phyloP scores from a whole-genome alignment of 192 early-diverging fungal genomes.

The Pilaira anomala region DNA sequence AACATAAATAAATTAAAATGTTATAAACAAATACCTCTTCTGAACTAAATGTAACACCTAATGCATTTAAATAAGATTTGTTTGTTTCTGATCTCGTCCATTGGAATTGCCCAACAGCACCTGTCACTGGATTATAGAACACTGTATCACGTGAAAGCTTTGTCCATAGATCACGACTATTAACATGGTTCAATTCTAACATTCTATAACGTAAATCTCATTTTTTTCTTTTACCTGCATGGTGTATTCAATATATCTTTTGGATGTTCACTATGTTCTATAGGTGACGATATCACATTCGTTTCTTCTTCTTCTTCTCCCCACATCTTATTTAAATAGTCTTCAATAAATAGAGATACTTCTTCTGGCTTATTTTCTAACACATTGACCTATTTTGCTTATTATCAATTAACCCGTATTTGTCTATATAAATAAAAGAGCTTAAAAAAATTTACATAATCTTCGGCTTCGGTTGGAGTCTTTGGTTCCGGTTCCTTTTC shows the following conservation, averaged over 20 bases:
- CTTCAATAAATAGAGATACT: background rate
- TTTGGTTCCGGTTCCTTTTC: background rate
- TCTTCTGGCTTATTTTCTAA: background rate
- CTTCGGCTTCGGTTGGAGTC: constrained; percentile 5
- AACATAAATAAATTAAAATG: too few relatives aligned
- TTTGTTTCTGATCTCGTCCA: constrained; percentile 40
- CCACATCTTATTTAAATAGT: constrained; percentile 1
- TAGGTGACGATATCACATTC: background rate
- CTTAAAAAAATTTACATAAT: constrained; percentile 7
- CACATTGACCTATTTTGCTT: background rate
- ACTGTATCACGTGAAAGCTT: constrained; percentile 38
- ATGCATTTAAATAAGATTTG: constrained; percentile 30
- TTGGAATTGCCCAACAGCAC: constrained; percentile 41
- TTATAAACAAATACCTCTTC: constrained; percentile 17
- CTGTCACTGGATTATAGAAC: constrained; percentile 40
- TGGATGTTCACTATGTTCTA: background rate
- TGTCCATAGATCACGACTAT: constrained; percentile 34
- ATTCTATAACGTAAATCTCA: too few relatives aligned
- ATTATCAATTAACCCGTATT: background rate
- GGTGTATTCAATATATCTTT: constrained; percentile 18
- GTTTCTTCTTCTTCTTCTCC: background rate
- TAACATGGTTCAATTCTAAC: background rate
- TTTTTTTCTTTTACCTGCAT: constrained; percentile 23
- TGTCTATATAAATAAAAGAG: background rate
- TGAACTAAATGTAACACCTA: constrained; percentile 33